A percentile compares a stretch with the other conserved stretches of the same genome.
Evolutionary conservation across 495 filamentous ascomycete genomes (phyloP).

Genomic region (Darksidea phi): DNA sequence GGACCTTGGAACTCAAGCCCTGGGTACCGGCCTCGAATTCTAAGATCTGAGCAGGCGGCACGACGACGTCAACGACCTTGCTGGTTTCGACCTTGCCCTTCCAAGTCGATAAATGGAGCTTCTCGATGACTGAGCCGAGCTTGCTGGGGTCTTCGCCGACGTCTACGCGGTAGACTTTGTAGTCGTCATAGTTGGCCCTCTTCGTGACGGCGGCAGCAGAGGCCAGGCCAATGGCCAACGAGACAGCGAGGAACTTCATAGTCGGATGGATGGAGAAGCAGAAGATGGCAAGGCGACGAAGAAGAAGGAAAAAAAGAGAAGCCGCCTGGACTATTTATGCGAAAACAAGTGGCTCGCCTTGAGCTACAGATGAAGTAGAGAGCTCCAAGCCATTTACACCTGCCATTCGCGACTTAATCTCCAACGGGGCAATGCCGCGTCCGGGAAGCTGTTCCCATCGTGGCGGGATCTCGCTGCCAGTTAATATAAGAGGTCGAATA

Average conservation of each 20-base stretch:
- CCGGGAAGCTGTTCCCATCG: slow-evolving; percentile 10
- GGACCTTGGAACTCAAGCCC: slow-evolving; percentile 41
- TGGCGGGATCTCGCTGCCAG: neutral
- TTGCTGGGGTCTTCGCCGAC: slow-evolving; percentile 31
- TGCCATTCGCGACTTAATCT: slow-evolving; percentile 18
- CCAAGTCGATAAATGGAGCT: slow-evolving; percentile 38
- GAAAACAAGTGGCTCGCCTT: neutral
- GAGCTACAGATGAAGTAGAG: neutral
- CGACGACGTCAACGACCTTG: slow-evolving; percentile 45
- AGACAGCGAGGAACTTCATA: slow-evolving; percentile 27
- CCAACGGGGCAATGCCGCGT: slow-evolving; percentile 9
- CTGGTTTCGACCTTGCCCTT: slow-evolving; percentile 38
- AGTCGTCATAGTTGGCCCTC: slow-evolving; percentile 48
- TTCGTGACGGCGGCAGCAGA: slow-evolving; percentile 19
- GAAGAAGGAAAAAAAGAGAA: neutral
- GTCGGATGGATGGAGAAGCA: slow-evolving; percentile 1
- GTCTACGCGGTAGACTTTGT: slow-evolving; percentile 48
- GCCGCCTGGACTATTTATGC: slow-evolving; percentile 16
- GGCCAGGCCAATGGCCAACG: slow-evolving; percentile 22
- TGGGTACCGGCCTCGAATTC: slow-evolving; percentile 41
- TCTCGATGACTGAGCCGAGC: slow-evolving; percentile 30
- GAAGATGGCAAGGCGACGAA: slow-evolving; percentile 6
- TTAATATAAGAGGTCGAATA: slow-evolving; percentile 15
- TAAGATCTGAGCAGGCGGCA: slow-evolving; percentile 43
- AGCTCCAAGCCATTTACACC: slow-evolving; percentile 10